Percentiles rank a stretch among this genome's conserved stretches.
Evolutionary conservation across 2,329 filamentous ascomycete species (phyloP).

Genomic region (Epichloe hybrida): DNA sequence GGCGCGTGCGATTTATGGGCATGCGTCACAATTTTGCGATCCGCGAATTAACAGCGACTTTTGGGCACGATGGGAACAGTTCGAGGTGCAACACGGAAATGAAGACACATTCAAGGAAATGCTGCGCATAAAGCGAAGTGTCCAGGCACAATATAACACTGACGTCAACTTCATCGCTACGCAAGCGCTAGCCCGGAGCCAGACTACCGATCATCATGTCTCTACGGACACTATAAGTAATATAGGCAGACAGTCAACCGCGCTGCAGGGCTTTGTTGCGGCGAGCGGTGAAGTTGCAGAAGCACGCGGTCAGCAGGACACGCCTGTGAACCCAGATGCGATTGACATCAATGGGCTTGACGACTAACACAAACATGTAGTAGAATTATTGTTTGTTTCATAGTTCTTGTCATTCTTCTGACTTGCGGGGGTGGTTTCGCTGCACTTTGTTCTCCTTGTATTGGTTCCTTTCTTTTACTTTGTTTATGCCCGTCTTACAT

Average conservation of each 20-base stretch:
- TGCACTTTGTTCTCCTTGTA: conserved; percentile 5
- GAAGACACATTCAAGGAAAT: conserved; percentile 99
- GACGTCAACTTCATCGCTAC: conserved; percentile 98
- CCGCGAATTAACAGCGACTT: conserved; percentile 80
- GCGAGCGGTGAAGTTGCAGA: conserved; percentile 62
- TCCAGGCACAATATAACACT: conserved; percentile 96
- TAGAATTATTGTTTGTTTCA: neutral
- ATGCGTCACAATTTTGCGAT: conserved; percentile 95
- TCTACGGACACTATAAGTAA: conserved; percentile 75
- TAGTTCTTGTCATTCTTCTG: neutral
- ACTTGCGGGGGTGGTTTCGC: neutral
- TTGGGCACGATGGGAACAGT: conserved; percentile 94
- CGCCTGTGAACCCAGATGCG: conserved; percentile 63
- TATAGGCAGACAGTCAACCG: conserved; percentile 75
- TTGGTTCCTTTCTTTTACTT: neutral
- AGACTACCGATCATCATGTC: conserved; percentile 40
- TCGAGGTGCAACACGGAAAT: conserved; percentile 96
- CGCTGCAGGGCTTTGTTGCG: conserved; percentile 81
- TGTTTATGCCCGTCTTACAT: no score
- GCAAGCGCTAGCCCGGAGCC: conserved; percentile 75
- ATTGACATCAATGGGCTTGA: conserved; percentile 68
- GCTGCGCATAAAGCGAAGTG: conserved; percentile 92
- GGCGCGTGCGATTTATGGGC: conserved; percentile 87
- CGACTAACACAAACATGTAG: conserved; percentile 26
- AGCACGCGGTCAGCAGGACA: conserved; percentile 22